Base-by-base conservation (phyloP, 1,284 basidiomycete genomes). In the Cryptococcus deneoformans region DNA sequence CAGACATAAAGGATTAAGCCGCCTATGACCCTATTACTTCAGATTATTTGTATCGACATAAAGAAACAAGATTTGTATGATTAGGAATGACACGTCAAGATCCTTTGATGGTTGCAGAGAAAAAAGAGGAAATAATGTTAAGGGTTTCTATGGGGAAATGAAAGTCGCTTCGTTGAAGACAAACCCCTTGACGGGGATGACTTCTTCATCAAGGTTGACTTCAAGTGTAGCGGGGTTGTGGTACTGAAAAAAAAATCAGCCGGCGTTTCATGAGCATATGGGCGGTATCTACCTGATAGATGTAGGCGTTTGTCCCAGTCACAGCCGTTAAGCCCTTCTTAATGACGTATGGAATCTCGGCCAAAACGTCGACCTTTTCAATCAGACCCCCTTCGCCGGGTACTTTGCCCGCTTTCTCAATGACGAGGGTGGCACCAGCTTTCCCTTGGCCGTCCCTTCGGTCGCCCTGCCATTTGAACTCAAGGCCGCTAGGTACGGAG, bases 361-460 rank as follows among this genome's bases (percentile, higher is more conserved):
- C 92, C 14, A 99, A 83, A 1, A 99, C 87, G 69, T 99, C 94
- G 14, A 99, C 92, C 81, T 98, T 98, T 79, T 98, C 93, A 48
- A 99, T 85, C 71, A 99, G 79, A 0, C 94, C 94, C 47, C 86
- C 86, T 55, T 87, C 73, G 61, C 79, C 73, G 61, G 79, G 64
- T n/a, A 88, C 77, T 59, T 86, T 83, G 11, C 84, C 79, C 24
- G 79, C 71, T 29, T 88, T 61, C 40, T 81, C 82, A 14, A 84
- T 86, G 44, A 82, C 79, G 48, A 90, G 71, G 3, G 73, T 76
- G 1, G 86, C 86, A n/a, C 82, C 78, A 0, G 80, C 80, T 38
- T 81, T 82, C 10, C 71, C 73, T 20, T 66, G 60, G 29, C 65
- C 68, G 78, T 69, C 66, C 83, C 60, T 49, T 87, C 75, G 37